Evolutionary conservation across 768 basidiomycete genomes (phyloP), one percentile per base, ranked within the genome.

Genomic region (Candolleomyces aberdarensis): DNA sequence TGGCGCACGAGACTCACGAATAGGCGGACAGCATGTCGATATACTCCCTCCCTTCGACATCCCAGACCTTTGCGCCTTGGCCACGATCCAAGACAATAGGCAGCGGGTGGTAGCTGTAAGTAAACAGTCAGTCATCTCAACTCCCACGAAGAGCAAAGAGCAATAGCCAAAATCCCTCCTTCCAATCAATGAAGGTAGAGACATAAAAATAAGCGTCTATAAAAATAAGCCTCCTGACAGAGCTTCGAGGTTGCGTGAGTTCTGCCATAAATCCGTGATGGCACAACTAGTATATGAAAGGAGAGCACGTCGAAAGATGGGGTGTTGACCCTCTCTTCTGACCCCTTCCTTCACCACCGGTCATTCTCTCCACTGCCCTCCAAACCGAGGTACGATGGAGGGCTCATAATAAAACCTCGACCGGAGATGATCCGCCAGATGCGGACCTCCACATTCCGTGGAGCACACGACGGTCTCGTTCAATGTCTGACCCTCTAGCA

Each of bases 21-120:
- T 98, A 98, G 31, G 97, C 97, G 49, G 93, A 92, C 19, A 99
- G 82, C 92, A 98, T 97, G 70, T 99, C 97, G 63, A 98, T 94
- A 76, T 97, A 99, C 70, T 95, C 91, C 56, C 85, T 88, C 64
- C 95, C 96, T 81, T 96, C 95, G 3, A 90, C 91, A 71, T 97
- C 96, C 91, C 92, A 96, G 72, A 94, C 93, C 68, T 87, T 91
- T 26, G 92, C 94, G 47, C 96, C 97, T 63, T 84, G 83, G 20
- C 91, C 96, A 49, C 85, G 83, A 65, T 97, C 94, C 69, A 98
- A 96, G 54, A 97, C 96, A 63, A 97, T 85, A 9, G 96, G 96
- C 9, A 98, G 78, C 0, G 97, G 96, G 71, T 97, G 94, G 72
- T 98, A 98, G 76, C 96, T 98, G 77, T 51, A 56, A 32, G 13